Evolutionary conservation across 768 basidiomycete species (phyloP).

Genomic region (Neoboletus brunneissimus): DNA sequence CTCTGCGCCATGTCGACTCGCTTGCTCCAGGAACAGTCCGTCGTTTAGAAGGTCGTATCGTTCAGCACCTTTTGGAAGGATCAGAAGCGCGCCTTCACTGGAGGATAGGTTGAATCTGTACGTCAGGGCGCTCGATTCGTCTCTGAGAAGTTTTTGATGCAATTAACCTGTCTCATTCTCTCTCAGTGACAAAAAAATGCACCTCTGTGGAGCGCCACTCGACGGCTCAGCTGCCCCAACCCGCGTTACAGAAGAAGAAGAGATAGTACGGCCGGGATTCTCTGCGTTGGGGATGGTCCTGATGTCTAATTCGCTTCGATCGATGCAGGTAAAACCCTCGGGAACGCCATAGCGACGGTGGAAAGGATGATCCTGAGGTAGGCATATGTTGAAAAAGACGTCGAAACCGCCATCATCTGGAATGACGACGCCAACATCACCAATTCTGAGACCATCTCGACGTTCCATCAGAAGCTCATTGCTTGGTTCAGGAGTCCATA

Average conservation of each 20-base stretch:
- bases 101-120: not conserved
- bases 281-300: conserved; percentile 1
- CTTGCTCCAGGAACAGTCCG: not conserved
- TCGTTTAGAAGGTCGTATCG: not conserved
- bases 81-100: not conserved
- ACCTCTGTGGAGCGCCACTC: not conserved
- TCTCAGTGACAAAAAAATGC: not conserved
- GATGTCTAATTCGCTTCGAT: conserved; percentile 2
- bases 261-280: not conserved
- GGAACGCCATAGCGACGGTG: conserved; percentile 22
- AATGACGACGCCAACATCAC: conserved; percentile 29
- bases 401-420: conserved; percentile 31
- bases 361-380: conserved; percentile 27
- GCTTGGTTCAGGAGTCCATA: conserved; percentile 32
- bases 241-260: not conserved
- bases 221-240: not conserved
- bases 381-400: conserved; percentile 35
- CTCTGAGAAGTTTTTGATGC: not conserved
- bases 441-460: conserved; percentile 28
- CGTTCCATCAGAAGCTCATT: conserved; percentile 22
- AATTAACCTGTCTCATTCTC: not conserved
- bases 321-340: conserved; percentile 21
- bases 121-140: not conserved
- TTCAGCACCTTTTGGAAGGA: not conserved
- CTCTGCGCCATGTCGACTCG: not conserved